Evolutionary conservation across 192 early-diverging fungal species (phyloP), one percentile per base, ranked within the genome.

Genomic region (Podila minutissima): DNA sequence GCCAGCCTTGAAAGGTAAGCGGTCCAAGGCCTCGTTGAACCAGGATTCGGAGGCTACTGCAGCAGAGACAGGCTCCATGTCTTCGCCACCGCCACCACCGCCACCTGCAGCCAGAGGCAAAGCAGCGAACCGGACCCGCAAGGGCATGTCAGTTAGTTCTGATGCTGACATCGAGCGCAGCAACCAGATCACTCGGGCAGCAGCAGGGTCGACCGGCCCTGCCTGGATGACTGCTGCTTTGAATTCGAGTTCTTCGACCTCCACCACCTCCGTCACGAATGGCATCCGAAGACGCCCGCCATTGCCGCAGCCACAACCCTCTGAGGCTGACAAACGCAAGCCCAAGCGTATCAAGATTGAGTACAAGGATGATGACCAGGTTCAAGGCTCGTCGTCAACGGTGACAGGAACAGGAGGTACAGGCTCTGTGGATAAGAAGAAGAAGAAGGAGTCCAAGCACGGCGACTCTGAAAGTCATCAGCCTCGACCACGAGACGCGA

Each of bases 291-390:
- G 68, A 19, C 72, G 72, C 19, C 35, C 63, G 3, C 71, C 77
- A 9, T 9, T 66, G 46, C 32, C 69, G 5, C 59, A 20, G 22
- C 78, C 6, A 57, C 67, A 11, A 46, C 59, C 24, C 31, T 57
- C 13, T 19, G 71, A 73, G 60, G 66, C 41, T 15, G 71, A 69
- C 5, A 74, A 74, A 60, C 66, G 71, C n/a, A 82, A 74, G 26
- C 71, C 66, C 7, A 74, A 82, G 41, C 50, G 67, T 61, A 66
- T 78, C 64, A 78, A 78, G 58, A 78, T 78, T 26, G 75, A 78
- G 19, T 69, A 71, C 38, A 78, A 41, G 59, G 75, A 78, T 67
- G 69, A 71, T 9, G 19, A 69, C 41, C 63, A 78, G 28, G 69
- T 46, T 17, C 75, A 77, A 11, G 48, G 75, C 15, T 62, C 75